Conservation (phyloP, 129 eudicot species). For the Smallanthus sonchifolius region DNA sequence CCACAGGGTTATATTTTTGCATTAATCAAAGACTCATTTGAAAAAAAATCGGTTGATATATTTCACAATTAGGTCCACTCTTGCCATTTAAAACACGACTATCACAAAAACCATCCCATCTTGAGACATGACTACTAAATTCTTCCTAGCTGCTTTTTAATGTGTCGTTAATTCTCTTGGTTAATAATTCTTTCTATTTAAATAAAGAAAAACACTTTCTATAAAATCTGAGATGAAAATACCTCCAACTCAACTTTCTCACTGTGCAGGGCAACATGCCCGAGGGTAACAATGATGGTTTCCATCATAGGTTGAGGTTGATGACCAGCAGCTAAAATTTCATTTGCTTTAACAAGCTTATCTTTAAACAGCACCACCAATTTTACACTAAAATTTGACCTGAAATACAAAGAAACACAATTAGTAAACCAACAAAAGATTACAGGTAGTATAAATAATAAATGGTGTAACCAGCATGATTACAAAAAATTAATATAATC, state of each 20-base stretch:
- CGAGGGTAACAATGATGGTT: slow-evolving; percentile 71
- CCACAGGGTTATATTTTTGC: background rate
- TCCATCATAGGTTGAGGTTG: slow-evolving; percentile 70
- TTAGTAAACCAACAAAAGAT: background rate
- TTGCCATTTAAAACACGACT: background rate
- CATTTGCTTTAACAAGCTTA: slow-evolving; percentile 56
- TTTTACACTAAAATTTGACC: slow-evolving; percentile 73
- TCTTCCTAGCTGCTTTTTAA: background rate
- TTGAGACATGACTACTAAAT: background rate
- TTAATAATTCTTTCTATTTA: background rate
- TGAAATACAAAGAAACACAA: slow-evolving; percentile 33
- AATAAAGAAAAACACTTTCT: background rate
- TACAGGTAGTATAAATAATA: background rate
- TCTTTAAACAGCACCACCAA: slow-evolving; percentile 52
- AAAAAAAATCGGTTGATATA: background rate
- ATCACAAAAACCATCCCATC: background rate
- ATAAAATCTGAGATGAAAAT: slow-evolving; percentile 4
- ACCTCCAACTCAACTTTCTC: slow-evolving; percentile 92
- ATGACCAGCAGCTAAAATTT: slow-evolving; percentile 76
- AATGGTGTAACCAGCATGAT: background rate
- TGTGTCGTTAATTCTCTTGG: background rate
- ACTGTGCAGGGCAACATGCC: slow-evolving; percentile 75
- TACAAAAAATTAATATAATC: background rate
- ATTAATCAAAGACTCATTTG: background rate
- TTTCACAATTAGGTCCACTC: background rate